A percentile compares a stretch with the other conserved stretches of the same genome.
phyloP scores from a whole-genome alignment of 1,284 basidiomycete species.

The Stygiomarasmius scandens region DNA sequence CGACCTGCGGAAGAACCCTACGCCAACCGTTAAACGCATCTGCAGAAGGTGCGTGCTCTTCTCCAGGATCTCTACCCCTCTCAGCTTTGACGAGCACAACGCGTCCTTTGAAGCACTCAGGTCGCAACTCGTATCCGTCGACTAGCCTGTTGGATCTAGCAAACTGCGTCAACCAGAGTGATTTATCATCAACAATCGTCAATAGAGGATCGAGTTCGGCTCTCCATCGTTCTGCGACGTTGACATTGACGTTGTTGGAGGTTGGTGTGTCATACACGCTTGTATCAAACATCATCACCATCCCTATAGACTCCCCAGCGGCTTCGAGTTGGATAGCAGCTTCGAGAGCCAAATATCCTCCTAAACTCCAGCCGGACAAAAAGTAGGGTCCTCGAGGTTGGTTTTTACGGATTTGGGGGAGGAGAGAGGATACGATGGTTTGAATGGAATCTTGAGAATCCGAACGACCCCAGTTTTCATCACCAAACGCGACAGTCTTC shows the following conservation, averaged over 20 bases:
- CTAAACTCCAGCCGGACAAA: constrained; percentile 4
- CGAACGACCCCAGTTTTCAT: constrained; percentile 1
- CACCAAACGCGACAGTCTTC: constrained; percentile 2
- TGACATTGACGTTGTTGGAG: too few relatives aligned
- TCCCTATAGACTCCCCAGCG: background rate
- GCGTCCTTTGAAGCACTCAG: background rate
- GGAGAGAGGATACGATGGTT: background rate
- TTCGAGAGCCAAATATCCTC: constrained; percentile 2
- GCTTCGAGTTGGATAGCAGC: constrained; percentile 1
- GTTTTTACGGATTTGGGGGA: background rate
- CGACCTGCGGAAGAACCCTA: background rate
- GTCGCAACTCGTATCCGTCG: background rate
- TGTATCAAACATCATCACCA: constrained; percentile 4
- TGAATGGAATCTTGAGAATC: background rate
- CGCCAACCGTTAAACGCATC: constrained; percentile 2
- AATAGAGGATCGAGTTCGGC: background rate
- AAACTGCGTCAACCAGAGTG: background rate
- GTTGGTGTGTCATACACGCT: background rate
- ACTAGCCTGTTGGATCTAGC: background rate
- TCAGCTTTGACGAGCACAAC: background rate
- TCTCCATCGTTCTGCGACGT: background rate
- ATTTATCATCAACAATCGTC: background rate
- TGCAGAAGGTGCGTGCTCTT: background rate
- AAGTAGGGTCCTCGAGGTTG: constrained; percentile 2
- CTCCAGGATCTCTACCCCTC: background rate